Evolutionary conservation across 371 early-diverging fungal genomes (phyloP), one percentile per base, ranked within the genome.

Genomic region (Circinella umbellata): DNA sequence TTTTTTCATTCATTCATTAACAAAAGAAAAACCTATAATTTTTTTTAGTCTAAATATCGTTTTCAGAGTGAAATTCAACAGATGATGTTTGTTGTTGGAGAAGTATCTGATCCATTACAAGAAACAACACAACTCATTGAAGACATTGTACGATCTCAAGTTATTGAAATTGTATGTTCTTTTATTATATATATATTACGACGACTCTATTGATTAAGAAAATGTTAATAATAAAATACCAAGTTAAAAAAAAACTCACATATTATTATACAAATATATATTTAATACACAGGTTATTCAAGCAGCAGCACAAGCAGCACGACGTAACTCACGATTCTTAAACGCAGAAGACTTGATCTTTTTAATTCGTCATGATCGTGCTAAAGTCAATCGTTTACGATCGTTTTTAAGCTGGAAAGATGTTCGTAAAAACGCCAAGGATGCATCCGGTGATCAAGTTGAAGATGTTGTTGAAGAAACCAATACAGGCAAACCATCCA

Each of bases 1-100:
- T 47, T 47, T 11, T 9, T 47, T 15, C 9, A 47, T 15, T 47
- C 15, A 47, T 47, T 47, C 15, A 27, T 15, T 47, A 47, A 47
- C 47, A 47, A 47, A 47, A 27, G 27, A 27, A 27, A 27, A 27
- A 27, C 27, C 27, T 27, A 27, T 27, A 27, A 9, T 42, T 42
- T 42, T 42, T 5, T 51, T 51, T 70, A 70, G 70, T 61, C 66
- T 61, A 70, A 75, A 49, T 83, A 83, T 61, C 73, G 80, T 3
- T 84, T 84, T 39, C 84, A 84, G 73, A 87, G 85, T 39, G 96
- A 96, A 76, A 96, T 96, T 73, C 92, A 92, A 74, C 95, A 97
- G 88, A 98, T 98, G 98, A 98, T 98, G 98, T 98, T 93, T 85
- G 97, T 97, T 42, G 96, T 94, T 86, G 99, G 98, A 38, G 98